Evolutionary conservation across 768 basidiomycete species (phyloP), one percentile per base, ranked within the genome.

Genomic region (Collybiopsis confluens): DNA sequence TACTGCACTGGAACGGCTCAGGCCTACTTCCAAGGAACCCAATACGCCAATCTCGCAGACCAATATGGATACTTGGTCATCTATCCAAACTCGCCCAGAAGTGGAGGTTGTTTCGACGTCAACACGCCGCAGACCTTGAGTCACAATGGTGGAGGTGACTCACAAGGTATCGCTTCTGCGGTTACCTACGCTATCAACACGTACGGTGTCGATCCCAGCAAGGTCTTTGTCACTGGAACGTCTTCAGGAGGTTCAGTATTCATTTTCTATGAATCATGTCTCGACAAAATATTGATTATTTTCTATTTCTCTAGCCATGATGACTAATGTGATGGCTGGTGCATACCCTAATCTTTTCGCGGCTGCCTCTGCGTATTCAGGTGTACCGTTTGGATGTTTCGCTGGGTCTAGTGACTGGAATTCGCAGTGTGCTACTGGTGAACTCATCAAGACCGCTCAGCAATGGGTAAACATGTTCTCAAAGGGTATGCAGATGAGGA

Each of bases 311-410:
- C 33, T 26, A 62, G 75, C 73, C 1, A 83, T 82, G 81, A 82
- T 82, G 80, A 81, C 80, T 53, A 78, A 76, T 59, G 80, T 81
- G 23, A 67, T 82, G 38, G 66, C 68, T 44, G 80, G 74, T 23
- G 43, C 77, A 13, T 81, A 82, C 66, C 80, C 80, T 11, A 76
- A 82, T 52, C 61, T 83, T 42, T 79, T 80, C 68, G 54, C 58
- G 37, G 81, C 78, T 13, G 79, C 75, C 23, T 57, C 74, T 27
- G 74, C 71, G 18, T 77, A 73, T 62, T 76, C 80, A 36, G 80
- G 81, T 46, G 80, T 81, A 35, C 72, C 80, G 10, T 80, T 73
- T 55, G 79, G 71, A 6, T 82, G 81, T 68, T 81, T 81, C 64
- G 74, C 70, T 23, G 77, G 75, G 4, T 58, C 78, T 11, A 66